These are phyloP conservation scores for Hypoxylon subgilvum DNA, from an alignment of 495 filamentous ascomycete genomes.

Conservation along the genomic window DNA sequence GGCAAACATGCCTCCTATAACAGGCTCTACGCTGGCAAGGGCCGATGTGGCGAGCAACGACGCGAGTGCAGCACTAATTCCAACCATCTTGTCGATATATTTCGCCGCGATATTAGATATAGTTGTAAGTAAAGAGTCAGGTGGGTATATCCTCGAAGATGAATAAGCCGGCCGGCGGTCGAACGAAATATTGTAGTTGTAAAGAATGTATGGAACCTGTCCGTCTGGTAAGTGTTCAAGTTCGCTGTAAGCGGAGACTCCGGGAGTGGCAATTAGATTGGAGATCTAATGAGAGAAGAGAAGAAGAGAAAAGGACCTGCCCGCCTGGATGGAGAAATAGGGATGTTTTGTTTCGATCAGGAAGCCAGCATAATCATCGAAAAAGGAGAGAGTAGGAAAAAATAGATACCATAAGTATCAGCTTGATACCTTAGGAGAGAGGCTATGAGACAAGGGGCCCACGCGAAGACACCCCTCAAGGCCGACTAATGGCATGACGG, in stretches of 20 bases:
- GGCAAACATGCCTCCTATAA: constrained; percentile 24
- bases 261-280: constrained; percentile 28
- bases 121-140: constrained; percentile 14
- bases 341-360: constrained; percentile 41
- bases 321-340: constrained; percentile 31
- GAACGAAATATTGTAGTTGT: constrained; percentile 25
- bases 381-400: constrained; percentile 27
- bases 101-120: constrained; percentile 18
- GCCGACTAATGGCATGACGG: constrained; percentile 28
- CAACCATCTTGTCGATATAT: constrained; percentile 26
- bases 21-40: constrained; percentile 26
- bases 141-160: constrained; percentile 13
- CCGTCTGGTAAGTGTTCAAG: constrained; percentile 17
- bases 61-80: constrained; percentile 26
- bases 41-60: constrained; percentile 37
- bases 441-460: constrained; percentile 32
- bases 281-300: constrained; percentile 16
- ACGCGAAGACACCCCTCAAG: constrained; percentile 13
- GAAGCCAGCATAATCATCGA: constrained; percentile 6
- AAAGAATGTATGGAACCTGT: constrained; percentile 37
- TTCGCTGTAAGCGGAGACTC: constrained; percentile 25
- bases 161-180: constrained; percentile 41
- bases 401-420: constrained; percentile 12
- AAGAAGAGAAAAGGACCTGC: constrained; percentile 37
- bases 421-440: constrained; percentile 25